Evolutionary conservation across 2,329 filamentous ascomycete genomes (phyloP).

Genomic region (Colletotrichum sp.): DNA sequence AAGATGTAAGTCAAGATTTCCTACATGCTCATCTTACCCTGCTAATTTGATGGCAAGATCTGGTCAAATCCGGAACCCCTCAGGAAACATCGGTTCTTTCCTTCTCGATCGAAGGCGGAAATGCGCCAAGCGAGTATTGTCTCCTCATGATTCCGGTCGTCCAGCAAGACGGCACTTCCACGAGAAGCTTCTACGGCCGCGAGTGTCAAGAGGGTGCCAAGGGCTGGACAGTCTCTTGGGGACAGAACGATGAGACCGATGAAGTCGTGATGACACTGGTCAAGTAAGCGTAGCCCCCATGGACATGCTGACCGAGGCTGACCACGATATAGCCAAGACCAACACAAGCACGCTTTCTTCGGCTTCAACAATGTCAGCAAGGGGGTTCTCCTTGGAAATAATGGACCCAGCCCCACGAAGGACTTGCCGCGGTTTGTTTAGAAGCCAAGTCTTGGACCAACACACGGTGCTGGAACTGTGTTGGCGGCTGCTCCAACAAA

Average conservation of each 20-base stretch:
- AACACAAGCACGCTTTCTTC: too few species aligned
- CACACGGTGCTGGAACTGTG: too few species aligned
- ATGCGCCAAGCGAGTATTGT: slow-evolving; percentile 21
- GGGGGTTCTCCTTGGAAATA: too few species aligned
- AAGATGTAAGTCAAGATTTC: slow-evolving; percentile 3
- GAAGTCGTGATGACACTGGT: too few species aligned
- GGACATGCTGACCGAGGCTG: too few species aligned
- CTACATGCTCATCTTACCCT: accelerated
- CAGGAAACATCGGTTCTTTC: background rate
- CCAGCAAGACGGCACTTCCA: slow-evolving; percentile 15
- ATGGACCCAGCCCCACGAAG: too few species aligned
- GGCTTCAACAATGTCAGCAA: too few species aligned
- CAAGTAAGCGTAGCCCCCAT: too few species aligned
- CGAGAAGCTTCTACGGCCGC: slow-evolving; percentile 28
- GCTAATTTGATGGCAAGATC: background rate
- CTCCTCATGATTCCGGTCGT: slow-evolving; percentile 6
- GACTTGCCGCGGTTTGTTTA: background rate
- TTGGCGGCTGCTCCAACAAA: too few species aligned
- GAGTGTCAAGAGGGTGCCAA: slow-evolving; percentile 23
- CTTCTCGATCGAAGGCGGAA: background rate
- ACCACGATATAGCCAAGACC: too few species aligned
- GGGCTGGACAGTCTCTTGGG: slow-evolving; percentile 21
- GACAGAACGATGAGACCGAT: too few species aligned
- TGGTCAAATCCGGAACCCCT: background rate
- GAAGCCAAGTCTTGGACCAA: too few species aligned